Percentiles rank a stretch among this genome's conserved stretches.
Evolutionary conservation across 2,329 filamentous ascomycete species (phyloP).

Genomic region (Aspergillus viridinutans): DNA sequence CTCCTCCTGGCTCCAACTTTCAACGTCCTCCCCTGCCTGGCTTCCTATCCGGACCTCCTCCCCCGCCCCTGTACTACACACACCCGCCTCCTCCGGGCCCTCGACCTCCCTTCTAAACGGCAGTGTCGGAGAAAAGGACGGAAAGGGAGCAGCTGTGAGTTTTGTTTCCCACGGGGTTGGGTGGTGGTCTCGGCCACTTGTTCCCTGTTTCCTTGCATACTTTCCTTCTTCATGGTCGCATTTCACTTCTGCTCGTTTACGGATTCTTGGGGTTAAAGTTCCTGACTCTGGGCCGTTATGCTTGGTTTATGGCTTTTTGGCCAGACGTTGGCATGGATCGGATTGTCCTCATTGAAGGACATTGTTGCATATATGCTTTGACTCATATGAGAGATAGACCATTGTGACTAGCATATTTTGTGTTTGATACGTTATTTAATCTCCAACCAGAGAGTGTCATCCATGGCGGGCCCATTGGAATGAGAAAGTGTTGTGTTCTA

Average conservation of each 20-base stretch:
- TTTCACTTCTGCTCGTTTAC: not conserved
- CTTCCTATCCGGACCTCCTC: constrained; percentile 21
- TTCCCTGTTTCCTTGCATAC: not conserved
- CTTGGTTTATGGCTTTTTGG: not conserved
- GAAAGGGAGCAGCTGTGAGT: not conserved
- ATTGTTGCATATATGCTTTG: not conserved
- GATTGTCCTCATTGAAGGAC: not conserved
- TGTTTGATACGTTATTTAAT: not conserved
- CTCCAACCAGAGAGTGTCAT: not conserved
- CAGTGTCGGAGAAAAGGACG: not conserved
- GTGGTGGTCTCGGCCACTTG: not conserved
- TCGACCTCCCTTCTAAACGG: constrained; percentile 15
- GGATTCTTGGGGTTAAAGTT: not conserved
- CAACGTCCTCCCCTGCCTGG: constrained; percentile 28
- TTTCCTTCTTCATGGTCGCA: not conserved
- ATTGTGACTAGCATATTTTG: not conserved
- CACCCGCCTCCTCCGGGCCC: constrained; percentile 16
- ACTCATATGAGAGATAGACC: not conserved
- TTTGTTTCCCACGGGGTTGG: not conserved
- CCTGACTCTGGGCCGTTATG: too few relatives aligned
- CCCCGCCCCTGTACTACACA: constrained; percentile 21
- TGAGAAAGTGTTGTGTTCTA: not conserved
- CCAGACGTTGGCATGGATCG: not conserved
- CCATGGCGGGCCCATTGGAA: not conserved
- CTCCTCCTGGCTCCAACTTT: constrained; percentile 37